Conservation (phyloP, 1,284 basidiomycete species). For the Heterobasidion parviporum region DNA sequence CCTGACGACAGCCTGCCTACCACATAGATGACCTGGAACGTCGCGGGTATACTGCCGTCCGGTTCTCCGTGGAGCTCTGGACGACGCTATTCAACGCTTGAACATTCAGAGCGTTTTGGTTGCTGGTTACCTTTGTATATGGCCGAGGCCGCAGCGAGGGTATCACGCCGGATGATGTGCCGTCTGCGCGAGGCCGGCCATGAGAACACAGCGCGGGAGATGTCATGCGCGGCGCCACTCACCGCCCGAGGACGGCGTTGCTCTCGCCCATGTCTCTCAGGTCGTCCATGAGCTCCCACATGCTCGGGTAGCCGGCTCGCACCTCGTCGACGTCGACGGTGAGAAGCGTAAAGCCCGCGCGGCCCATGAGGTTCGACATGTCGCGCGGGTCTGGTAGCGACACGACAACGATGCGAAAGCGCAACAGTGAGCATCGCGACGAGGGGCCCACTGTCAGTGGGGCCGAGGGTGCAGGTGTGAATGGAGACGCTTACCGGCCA, state of each 20-base stretch:
- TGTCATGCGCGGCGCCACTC: slow-evolving; percentile 7
- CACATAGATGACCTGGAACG: slow-evolving; percentile 94
- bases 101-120: neutral
- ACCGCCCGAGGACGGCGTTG: slow-evolving; percentile 85
- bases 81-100: neutral
- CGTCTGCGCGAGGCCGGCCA: slow-evolving; percentile 33
- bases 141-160: slow-evolving; percentile 82
- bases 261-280: slow-evolving; percentile 94
- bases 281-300: slow-evolving; percentile 95
- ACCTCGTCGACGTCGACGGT: slow-evolving; percentile 97
- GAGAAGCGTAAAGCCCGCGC: slow-evolving; percentile 90
- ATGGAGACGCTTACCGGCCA: slow-evolving; percentile 66
- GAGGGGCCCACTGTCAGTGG: too few species aligned
- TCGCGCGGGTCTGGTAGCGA: slow-evolving; percentile 71
- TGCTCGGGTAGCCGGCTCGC: slow-evolving; percentile 84
- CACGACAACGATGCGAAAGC: neutral
- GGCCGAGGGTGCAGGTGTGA: neutral
- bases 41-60: slow-evolving; percentile 85
- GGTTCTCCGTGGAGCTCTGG: slow-evolving; percentile 79
- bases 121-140: slow-evolving; percentile 76
- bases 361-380: slow-evolving; percentile 83
- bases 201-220: neutral
- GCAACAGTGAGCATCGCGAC: neutral
- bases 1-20: slow-evolving; percentile 28
- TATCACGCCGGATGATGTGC: slow-evolving; percentile 74